Conservation (phyloP, 371 early-diverging fungal species). For the Apophysomyces ossiformis region DNA sequence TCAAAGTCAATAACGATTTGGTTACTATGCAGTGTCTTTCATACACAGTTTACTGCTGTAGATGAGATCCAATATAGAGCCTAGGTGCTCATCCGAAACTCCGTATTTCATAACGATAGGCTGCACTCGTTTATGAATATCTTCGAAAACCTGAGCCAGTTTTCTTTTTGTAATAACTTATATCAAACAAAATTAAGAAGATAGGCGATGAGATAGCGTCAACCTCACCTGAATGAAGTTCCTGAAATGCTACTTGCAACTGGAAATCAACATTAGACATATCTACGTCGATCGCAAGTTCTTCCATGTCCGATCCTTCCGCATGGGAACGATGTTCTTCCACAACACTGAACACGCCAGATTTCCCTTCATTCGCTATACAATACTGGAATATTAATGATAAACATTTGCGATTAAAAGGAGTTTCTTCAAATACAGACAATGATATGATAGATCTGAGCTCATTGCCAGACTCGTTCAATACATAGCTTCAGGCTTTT, state of each 20-base stretch:
- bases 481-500: not conserved
- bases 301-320: not conserved
- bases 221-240: not conserved
- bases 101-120: conserved; percentile 22
- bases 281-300: not conserved
- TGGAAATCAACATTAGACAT: not conserved
- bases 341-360: not conserved
- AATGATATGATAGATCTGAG: not conserved
- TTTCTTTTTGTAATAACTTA: not conserved
- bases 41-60: conserved; percentile 24
- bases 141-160: not conserved
- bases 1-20: not conserved
- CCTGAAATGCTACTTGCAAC: not conserved
- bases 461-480: not conserved
- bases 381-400: not conserved
- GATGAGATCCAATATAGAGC: conserved; percentile 21
- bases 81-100: conserved; percentile 17
- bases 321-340: not conserved
- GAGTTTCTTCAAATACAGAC: not conserved
- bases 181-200: not conserved
- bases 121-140: conserved; percentile 5
- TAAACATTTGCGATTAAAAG: too few species aligned
- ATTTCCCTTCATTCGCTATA: not conserved
- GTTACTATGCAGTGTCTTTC: not conserved
- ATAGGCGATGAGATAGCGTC: not conserved